phyloP scores from a whole-genome alignment of 2,329 filamentous ascomycete species.

The Stagonosporopsis tanaceti region DNA sequence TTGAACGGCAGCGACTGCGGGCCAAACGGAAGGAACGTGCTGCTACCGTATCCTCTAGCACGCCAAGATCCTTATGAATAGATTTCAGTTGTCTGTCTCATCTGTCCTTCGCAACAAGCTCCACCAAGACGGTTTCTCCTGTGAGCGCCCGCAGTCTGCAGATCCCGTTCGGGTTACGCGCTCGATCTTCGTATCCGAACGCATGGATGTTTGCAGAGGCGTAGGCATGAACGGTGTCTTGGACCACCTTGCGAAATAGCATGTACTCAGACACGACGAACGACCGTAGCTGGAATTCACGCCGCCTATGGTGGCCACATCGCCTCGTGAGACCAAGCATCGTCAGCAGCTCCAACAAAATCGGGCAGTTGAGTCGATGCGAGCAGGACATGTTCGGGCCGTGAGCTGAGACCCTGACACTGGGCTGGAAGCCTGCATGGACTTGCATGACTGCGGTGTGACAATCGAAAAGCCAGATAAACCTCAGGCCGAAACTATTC shows the following conservation, averaged over 20 bases:
- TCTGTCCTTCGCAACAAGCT: constrained; percentile 3
- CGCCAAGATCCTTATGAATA: constrained; percentile 5
- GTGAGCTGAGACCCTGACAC: constrained; percentile 7
- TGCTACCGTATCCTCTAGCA: constrained; percentile 4
- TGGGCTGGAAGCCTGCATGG: background rate
- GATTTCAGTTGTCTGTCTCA: background rate
- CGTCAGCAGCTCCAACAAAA: background rate
- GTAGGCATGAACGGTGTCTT: background rate
- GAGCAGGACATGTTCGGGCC: constrained; percentile 17
- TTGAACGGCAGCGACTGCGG: constrained; percentile 13
- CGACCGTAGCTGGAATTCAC: background rate
- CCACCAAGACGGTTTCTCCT: background rate
- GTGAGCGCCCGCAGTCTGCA: background rate
- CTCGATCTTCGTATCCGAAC: background rate
- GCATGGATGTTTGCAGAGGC: background rate
- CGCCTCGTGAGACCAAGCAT: background rate
- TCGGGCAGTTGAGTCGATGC: constrained; percentile 2
- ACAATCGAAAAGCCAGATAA: background rate
- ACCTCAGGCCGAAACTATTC: background rate
- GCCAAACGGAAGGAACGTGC: constrained; percentile 23
- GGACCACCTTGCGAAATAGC: background rate
- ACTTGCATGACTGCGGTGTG: constrained; percentile 3
- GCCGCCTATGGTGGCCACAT: background rate
- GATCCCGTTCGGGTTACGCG: background rate
- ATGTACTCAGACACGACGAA: background rate